Conservation (phyloP, 768 basidiomycete genomes). For the Pleurotus tuoliensis region DNA sequence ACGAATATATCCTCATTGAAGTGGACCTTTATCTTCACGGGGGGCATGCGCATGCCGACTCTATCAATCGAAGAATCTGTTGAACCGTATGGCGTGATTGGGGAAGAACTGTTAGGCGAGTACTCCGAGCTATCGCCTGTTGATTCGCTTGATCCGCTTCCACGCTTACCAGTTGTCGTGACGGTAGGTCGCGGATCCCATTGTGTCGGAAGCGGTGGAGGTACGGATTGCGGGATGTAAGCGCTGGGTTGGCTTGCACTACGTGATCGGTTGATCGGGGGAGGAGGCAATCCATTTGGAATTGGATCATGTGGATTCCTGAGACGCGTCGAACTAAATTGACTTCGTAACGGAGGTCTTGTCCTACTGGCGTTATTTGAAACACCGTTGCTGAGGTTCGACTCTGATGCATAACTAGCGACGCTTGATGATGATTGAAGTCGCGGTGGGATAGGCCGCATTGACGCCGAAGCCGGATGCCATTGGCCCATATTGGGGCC, state of each 20-base stretch:
- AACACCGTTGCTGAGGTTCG: conserved; percentile 32
- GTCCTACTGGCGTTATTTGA: conserved; percentile 6
- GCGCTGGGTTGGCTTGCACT: conserved; percentile 79
- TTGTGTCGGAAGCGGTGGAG: conserved; percentile 45
- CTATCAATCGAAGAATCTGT: conserved; percentile 76
- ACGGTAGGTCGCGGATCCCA: conserved; percentile 42
- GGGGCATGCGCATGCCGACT: conserved; percentile 45
- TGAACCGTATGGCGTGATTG: conserved; percentile 87
- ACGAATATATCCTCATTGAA: conserved; percentile 96
- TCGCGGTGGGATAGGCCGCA: conserved; percentile 44
- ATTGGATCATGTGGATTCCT: conserved; percentile 40
- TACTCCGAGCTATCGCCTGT: conserved; percentile 81
- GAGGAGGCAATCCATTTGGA: conserved; percentile 19
- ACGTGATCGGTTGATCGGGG: conserved; percentile 53
- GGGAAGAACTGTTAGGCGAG: conserved; percentile 82
- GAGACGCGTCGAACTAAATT: conserved; percentile 67
- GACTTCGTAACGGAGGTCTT: conserved; percentile 53
- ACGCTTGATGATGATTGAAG: conserved; percentile 41
- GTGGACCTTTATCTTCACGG: conserved; percentile 91
- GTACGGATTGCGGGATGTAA: conserved; percentile 53
- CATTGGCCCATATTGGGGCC: conserved; percentile 63
- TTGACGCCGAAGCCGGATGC: conserved; percentile 37
- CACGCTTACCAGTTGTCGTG: conserved; percentile 56
- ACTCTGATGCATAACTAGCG: conserved; percentile 42
- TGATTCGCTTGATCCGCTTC: conserved; percentile 81